A percentile compares a stretch with the other conserved stretches of the same genome.
phyloP scores from a whole-genome alignment of 306 rosid species.

The Citrullus mucosospermus region DNA sequence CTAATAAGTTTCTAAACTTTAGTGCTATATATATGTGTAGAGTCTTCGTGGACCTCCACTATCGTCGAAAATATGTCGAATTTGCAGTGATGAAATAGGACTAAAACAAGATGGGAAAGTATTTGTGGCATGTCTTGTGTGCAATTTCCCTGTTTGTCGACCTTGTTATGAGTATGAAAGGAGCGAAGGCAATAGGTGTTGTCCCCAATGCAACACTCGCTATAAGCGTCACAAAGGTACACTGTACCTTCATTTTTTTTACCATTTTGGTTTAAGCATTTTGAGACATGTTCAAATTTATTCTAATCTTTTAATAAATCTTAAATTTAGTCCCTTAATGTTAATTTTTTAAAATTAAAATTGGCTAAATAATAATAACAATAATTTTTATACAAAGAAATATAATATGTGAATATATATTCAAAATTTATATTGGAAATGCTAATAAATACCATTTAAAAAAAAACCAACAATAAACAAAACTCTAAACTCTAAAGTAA shows the following conservation, averaged over 20 bases:
- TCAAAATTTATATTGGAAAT: too few relatives aligned
- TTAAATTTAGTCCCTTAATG: too few relatives aligned
- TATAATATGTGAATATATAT: too few relatives aligned
- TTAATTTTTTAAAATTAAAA: too few relatives aligned
- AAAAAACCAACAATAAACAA: too few relatives aligned
- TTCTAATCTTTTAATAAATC: too few relatives aligned
- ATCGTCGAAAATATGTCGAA: slow-evolving; percentile 41
- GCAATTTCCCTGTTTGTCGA: slow-evolving; percentile 76
- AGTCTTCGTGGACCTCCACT: background rate
- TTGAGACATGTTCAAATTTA: too few relatives aligned
- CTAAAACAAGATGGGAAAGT: slow-evolving; percentile 48
- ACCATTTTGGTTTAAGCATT: too few relatives aligned
- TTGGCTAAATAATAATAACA: too few relatives aligned
- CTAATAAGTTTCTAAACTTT: background rate
- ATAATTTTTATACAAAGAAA: too few relatives aligned
- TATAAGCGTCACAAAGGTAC: slow-evolving; percentile 81
- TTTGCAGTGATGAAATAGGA: slow-evolving; percentile 88
- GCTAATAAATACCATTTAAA: too few relatives aligned
- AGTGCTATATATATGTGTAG: background rate
- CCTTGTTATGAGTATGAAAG: slow-evolving; percentile 93
- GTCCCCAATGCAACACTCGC: slow-evolving; percentile 88
- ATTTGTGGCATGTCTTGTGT: slow-evolving; percentile 75
- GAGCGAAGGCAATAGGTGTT: slow-evolving; percentile 76
- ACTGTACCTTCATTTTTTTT: background rate
- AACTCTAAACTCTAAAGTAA: too few relatives aligned